A percentile compares a stretch with the other conserved stretches of the same genome.
Evolutionary conservation across 106 monocot species (phyloP).

Genomic region (Narthecium ossifragum): DNA sequence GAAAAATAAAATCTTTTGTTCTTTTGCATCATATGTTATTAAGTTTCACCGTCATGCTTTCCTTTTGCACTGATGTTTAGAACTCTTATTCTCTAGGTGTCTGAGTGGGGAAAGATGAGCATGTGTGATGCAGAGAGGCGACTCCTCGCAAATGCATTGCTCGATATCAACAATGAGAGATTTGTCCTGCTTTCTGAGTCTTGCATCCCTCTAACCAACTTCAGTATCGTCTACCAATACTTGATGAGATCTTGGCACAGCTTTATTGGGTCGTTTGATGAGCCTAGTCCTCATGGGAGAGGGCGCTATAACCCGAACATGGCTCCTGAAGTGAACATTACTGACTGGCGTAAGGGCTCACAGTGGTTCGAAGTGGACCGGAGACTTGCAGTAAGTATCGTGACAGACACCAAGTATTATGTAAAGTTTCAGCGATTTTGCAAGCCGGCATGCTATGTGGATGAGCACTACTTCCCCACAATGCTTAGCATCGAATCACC

Average conservation of each 20-base stretch:
- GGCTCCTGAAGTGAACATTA: conserved; percentile 37
- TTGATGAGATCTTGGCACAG: conserved; percentile 36
- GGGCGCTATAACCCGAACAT: conserved; percentile 44
- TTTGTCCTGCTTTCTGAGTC: conserved; percentile 69
- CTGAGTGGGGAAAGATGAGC: conserved; percentile 61
- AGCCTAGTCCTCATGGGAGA: conserved; percentile 33
- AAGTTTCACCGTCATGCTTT: neutral
- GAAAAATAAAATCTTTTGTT: too few species aligned
- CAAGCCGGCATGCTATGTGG: conserved; percentile 49
- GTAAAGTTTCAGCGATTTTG: conserved; percentile 46
- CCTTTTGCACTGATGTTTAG: too few species aligned
- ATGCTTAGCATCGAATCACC: conserved; percentile 49
- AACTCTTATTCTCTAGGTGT: conserved; percentile 24
- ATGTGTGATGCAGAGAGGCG: conserved; percentile 67
- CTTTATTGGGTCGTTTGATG: conserved; percentile 42
- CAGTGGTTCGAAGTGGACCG: conserved; percentile 67
- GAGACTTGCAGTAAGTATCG: conserved; percentile 24
- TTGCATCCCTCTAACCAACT: conserved; percentile 65
- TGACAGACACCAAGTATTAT: conserved; percentile 47
- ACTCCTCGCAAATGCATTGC: conserved; percentile 71
- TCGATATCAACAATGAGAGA: conserved; percentile 54
- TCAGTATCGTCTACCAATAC: conserved; percentile 43
- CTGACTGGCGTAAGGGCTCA: conserved; percentile 65
- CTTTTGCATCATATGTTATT: too few species aligned
- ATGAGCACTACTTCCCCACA: conserved; percentile 77